phyloP scores from a whole-genome alignment of 2,329 filamentous ascomycete genomes.

The Pyrenochaeta sp. region DNA sequence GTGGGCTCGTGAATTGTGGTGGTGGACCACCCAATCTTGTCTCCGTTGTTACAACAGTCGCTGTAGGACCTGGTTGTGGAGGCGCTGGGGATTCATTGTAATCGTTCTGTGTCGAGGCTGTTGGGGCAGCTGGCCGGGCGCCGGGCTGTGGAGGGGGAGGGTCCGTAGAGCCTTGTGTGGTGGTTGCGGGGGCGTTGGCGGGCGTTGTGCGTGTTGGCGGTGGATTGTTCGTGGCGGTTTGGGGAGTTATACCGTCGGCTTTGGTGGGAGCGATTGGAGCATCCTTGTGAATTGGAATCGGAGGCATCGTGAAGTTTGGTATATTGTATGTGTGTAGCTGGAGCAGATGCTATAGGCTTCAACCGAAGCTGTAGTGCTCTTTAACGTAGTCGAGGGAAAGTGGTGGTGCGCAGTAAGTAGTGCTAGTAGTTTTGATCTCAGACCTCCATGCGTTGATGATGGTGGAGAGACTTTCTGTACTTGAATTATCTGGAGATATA shows the following conservation, averaged over 20 bases:
- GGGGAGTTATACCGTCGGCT: constrained; percentile 46
- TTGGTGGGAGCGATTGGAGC: constrained; percentile 55
- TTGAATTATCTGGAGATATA: not conserved
- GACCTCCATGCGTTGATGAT: not conserved
- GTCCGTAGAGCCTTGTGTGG: constrained; percentile 33
- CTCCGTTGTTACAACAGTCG: constrained; percentile 35
- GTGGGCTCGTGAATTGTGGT: constrained; percentile 52
- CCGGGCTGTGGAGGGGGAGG: constrained; percentile 53
- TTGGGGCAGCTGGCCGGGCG: constrained; percentile 42
- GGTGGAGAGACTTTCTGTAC: not conserved
- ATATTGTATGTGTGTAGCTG: not conserved
- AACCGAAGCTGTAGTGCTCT: constrained; percentile 1
- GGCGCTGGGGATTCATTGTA: constrained; percentile 34
- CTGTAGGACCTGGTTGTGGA: constrained; percentile 50
- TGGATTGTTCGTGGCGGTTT: constrained; percentile 44
- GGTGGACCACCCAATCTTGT: constrained; percentile 39
- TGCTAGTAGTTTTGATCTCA: not conserved
- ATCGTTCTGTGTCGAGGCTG: constrained; percentile 17
- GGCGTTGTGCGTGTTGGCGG: constrained; percentile 48
- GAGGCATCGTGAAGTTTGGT: constrained; percentile 51
- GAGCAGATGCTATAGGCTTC: not conserved
- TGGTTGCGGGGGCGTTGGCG: constrained; percentile 37
- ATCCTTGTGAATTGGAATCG: constrained; percentile 57
- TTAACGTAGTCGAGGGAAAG: not conserved
- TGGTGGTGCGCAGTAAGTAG: not conserved